A percentile compares a stretch with the other conserved stretches of the same genome.
phyloP scores from a whole-genome alignment of 1,139 yeast species.

The Hemisphaericaspora subhashii region DNA sequence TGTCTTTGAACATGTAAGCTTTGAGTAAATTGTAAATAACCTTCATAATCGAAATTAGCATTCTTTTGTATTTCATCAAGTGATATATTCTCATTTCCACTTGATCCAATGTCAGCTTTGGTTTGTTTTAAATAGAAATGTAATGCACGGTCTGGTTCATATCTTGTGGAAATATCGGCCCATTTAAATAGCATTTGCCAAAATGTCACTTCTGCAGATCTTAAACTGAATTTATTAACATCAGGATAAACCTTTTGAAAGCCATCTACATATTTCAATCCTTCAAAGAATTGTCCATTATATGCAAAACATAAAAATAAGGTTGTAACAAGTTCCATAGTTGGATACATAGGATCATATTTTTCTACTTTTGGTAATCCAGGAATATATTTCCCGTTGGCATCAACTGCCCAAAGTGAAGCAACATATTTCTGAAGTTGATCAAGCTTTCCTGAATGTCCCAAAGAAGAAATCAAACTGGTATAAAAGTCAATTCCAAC shows the following conservation, averaged over 20 bases:
- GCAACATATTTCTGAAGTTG: slow-evolving; percentile 29
- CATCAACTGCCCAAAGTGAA: slow-evolving; percentile 33
- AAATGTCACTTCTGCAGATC: slow-evolving; percentile 23
- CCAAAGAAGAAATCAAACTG: slow-evolving; percentile 34
- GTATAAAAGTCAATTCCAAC: slow-evolving; percentile 25
- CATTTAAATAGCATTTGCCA: slow-evolving; percentile 42
- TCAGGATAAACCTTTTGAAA: slow-evolving; percentile 32
- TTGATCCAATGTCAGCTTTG: slow-evolving; percentile 9
- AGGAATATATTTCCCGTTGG: slow-evolving; percentile 20
- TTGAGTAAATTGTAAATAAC: slow-evolving; percentile 29
- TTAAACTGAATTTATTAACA: slow-evolving; percentile 23
- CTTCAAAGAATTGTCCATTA: slow-evolving; percentile 30
- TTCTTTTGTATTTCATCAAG: slow-evolving; percentile 32
- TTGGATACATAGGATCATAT: slow-evolving; percentile 29
- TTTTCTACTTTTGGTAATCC: slow-evolving; percentile 8
- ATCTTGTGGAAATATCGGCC: slow-evolving; percentile 34
- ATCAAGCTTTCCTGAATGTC: slow-evolving; percentile 26
- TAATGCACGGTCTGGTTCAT: slow-evolving; percentile 28
- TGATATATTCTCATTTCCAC: slow-evolving; percentile 9
- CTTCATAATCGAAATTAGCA: slow-evolving; percentile 42
- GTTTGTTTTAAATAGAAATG: slow-evolving; percentile 25
- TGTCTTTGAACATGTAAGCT: slow-evolving; percentile 28
- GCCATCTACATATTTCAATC: slow-evolving; percentile 35
- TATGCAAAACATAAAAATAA: slow-evolving; percentile 33
- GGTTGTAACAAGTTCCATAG: slow-evolving; percentile 25